Evolutionary conservation across 2,329 filamentous ascomycete species (phyloP).

Genomic region (Colletotrichum sp.): DNA sequence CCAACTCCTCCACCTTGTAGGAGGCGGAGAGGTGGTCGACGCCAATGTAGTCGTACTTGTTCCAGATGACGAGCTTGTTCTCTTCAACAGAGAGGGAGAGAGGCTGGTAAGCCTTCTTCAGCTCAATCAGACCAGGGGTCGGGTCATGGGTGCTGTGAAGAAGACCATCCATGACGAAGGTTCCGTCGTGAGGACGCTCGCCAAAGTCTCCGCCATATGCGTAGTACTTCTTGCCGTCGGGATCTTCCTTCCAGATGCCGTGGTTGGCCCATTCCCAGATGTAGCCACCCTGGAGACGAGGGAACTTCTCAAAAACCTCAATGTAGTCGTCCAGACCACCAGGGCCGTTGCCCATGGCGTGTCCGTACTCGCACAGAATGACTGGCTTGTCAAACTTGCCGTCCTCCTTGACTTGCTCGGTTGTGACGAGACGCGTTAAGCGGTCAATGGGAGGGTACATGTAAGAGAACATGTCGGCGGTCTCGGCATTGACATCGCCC

Average conservation of each 20-base stretch:
- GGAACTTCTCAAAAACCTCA: slow-evolving; percentile 64
- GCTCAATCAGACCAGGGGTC: slow-evolving; percentile 60
- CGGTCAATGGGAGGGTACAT: slow-evolving; percentile 67
- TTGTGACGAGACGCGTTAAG: slow-evolving; percentile 49
- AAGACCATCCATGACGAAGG: slow-evolving; percentile 68
- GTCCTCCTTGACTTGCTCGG: slow-evolving; percentile 44
- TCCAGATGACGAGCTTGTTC: slow-evolving; percentile 41
- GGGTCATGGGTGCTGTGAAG: slow-evolving; percentile 58
- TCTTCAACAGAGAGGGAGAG: slow-evolving; percentile 45
- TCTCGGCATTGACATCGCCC: slow-evolving; percentile 62
- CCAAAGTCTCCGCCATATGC: slow-evolving; percentile 69
- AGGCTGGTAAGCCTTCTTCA: slow-evolving; percentile 63
- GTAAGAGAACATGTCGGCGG: slow-evolving; percentile 69
- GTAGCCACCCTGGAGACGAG: slow-evolving; percentile 68
- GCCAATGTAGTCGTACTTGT: slow-evolving; percentile 51
- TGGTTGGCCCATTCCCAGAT: slow-evolving; percentile 73
- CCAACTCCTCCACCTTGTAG: slow-evolving; percentile 49
- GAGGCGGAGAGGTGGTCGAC: slow-evolving; percentile 46
- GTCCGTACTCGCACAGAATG: slow-evolving; percentile 61
- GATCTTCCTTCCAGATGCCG: slow-evolving; percentile 53
- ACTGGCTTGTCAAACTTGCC: slow-evolving; percentile 61
- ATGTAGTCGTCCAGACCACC: slow-evolving; percentile 73
- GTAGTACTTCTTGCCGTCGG: slow-evolving; percentile 51
- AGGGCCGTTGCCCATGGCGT: slow-evolving; percentile 78
- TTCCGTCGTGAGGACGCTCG: slow-evolving; percentile 63